Conservation (phyloP, 306 rosid genomes). For the Castanea sativa region DNA sequence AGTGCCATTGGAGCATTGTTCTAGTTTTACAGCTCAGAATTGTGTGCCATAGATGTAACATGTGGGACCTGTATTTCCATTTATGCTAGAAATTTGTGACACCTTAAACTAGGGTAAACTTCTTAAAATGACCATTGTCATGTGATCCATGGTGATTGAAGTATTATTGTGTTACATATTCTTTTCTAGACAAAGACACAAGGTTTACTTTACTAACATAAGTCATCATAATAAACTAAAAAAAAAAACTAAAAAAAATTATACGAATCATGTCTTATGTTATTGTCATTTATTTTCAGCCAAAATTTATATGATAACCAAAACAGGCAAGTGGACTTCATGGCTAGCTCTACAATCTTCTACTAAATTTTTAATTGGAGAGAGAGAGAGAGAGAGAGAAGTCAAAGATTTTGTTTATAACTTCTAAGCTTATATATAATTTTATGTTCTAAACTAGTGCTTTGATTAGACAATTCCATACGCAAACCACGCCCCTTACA, state of each 20-base stretch:
- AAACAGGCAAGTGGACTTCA: background rate
- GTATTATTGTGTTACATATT: background rate
- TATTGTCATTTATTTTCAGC: too few relatives aligned
- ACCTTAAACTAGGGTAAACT: conserved; percentile 2
- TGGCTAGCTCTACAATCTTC: background rate
- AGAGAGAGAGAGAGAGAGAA: background rate
- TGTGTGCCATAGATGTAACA: conserved; percentile 28
- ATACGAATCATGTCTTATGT: too few relatives aligned
- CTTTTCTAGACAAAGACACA: background rate
- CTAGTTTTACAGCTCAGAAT: conserved; percentile 32
- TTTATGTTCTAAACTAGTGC: background rate
- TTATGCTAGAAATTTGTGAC: conserved; percentile 10
- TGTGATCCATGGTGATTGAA: background rate
- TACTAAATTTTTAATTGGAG: background rate
- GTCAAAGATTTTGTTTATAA: background rate
- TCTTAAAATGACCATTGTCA: background rate
- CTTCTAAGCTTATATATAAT: background rate
- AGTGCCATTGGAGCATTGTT: conserved; percentile 9
- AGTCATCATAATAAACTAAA: background rate
- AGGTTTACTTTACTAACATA: background rate
- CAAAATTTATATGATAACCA: too few relatives aligned
- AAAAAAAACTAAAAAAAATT: background rate
- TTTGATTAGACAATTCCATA: background rate
- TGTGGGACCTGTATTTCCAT: conserved; percentile 24
- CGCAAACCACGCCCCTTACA: background rate